phyloP scores from a whole-genome alignment of 1,139 yeast genomes.

The Suhomyces bolitotheri region DNA sequence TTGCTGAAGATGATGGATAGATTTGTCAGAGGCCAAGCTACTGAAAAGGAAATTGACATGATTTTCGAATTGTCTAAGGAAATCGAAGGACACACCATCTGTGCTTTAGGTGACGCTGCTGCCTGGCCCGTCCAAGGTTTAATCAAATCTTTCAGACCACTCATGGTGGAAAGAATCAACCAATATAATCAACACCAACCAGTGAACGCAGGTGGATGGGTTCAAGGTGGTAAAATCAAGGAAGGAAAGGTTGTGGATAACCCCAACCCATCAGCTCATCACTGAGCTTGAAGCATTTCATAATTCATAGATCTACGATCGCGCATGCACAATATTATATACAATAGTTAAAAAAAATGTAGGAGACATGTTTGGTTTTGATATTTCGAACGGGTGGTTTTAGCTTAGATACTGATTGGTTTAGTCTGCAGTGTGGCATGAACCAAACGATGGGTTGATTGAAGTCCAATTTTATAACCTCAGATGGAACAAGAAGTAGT shows the following conservation, averaged over 20 bases:
- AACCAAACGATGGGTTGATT: too few species aligned
- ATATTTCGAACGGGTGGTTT: slow-evolving; percentile 1
- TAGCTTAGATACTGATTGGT: too few species aligned
- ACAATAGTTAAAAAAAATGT: slow-evolving; percentile 5
- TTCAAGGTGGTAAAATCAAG: slow-evolving; percentile 56
- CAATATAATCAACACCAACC: slow-evolving; percentile 47
- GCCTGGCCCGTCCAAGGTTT: slow-evolving; percentile 93
- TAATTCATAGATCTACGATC: slow-evolving; percentile 10
- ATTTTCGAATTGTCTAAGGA: slow-evolving; percentile 79
- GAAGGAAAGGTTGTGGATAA: slow-evolving; percentile 69
- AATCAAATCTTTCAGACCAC: slow-evolving; percentile 78
- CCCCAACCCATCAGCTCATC: slow-evolving; percentile 52
- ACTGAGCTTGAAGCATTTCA: slow-evolving; percentile 14
- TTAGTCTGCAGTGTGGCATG: too few species aligned
- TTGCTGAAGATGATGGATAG: slow-evolving; percentile 81
- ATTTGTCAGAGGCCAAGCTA: slow-evolving; percentile 74
- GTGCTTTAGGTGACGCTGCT: slow-evolving; percentile 91
- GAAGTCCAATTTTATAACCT: too few species aligned
- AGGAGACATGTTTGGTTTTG: background rate
- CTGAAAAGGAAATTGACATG: slow-evolving; percentile 77
- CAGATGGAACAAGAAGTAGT: too few species aligned
- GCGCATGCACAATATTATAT: slow-evolving; percentile 8
- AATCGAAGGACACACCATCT: slow-evolving; percentile 86
- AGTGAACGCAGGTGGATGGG: slow-evolving; percentile 78
- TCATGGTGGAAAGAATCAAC: slow-evolving; percentile 70